Evolutionary conservation across 768 basidiomycete genomes (phyloP), one percentile per base, ranked within the genome.

Genomic region (Suillus variegatus): DNA sequence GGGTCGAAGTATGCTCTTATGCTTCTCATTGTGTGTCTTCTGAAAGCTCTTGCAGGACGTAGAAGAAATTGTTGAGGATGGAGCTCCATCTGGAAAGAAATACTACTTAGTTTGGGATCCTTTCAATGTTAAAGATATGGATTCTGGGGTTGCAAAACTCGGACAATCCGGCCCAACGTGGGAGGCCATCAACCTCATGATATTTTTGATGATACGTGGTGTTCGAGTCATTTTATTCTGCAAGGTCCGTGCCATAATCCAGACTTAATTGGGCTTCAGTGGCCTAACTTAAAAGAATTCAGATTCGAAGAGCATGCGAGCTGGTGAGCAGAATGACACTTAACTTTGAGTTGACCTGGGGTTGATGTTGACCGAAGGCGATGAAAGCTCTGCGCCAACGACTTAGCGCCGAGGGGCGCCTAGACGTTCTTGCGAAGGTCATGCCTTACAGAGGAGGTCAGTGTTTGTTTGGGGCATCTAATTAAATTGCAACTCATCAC

Each of bases 161-260:
- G 89, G 90, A 0, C 81, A 84, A 46, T 73, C 80, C 14, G 86
- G 85, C 65, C 78, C 92, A 7, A 79, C 94, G 64, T 78, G 80
- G 4, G 91, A 97, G 71, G 90, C 92, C 3, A 89, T 86, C 2
- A 73, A 77, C 3, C 68, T 96, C 54, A 93, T 95, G 88, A 81
- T 85, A 55, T 93, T 86, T 73, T 77, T 96, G 60, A 93, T 97
- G 91, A 88, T 88, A 65, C 82, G 85, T 4, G 94, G 94, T 3
- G 75, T 95, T 38, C 81, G 93, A 40, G 88, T 90, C 6, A 95
- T 97, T 66, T 77, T 97, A n/a, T 97, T 96, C 73, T 95, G 93
- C 81, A 91, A 92, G 81, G 93, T 90, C 61, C 18, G 69, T 68
- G 60, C 20, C 46, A 43, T 60, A 41, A 43, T 43, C 18, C 10